Evolutionary conservation across 345 rosid species (phyloP), one percentile per base, ranked within the genome.

Genomic region (Draba incana): DNA sequence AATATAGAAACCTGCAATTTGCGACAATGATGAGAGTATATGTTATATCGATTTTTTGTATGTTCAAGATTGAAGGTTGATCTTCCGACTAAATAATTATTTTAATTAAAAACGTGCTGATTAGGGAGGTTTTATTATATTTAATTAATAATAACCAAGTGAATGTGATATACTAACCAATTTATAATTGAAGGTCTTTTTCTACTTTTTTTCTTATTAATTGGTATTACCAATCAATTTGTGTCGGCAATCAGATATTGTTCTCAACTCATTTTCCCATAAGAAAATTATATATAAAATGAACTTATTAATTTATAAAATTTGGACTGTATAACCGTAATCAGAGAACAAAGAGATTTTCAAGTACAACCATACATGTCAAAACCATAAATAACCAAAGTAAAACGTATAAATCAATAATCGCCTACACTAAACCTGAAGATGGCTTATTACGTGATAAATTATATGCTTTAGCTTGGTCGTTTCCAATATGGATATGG

Each of bases 91-190:
- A 28, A 28, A 47, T 16, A 31, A 35, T 35, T 4, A 42, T 24
- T 20, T 25, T 27, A 0, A 1, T 20, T 20, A 20, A 20, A 56
- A 64, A 71, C 51, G 64, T 64, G 70, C 64, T 51, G 62, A 28
- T 64, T 72, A 16, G 51, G 57, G 65, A 72, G 38, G 53, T 64
- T 64, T 38, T 38, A 41, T 43, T 57, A 49, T 72, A 72, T 65
- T 65, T 49, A 65, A 72, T 72, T 49, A 20, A 31, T 43, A 6
- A 14, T 31, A 49, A 63, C 24, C 50, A 64, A 64, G 16, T 65
- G 77, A 72, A 50, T 48, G 54, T 57, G 77, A 72, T 72, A 57
- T 57, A 65, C 77, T 65, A 72, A 71, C 70, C 24, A 72, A 64
- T 51, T 57, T 50, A 66, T 65, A 58, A 65, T 58, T 50, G 39